Conservation (phyloP, 228 moss, liverwort and hornwort genomes). For the Sphagnum magellanicum region DNA sequence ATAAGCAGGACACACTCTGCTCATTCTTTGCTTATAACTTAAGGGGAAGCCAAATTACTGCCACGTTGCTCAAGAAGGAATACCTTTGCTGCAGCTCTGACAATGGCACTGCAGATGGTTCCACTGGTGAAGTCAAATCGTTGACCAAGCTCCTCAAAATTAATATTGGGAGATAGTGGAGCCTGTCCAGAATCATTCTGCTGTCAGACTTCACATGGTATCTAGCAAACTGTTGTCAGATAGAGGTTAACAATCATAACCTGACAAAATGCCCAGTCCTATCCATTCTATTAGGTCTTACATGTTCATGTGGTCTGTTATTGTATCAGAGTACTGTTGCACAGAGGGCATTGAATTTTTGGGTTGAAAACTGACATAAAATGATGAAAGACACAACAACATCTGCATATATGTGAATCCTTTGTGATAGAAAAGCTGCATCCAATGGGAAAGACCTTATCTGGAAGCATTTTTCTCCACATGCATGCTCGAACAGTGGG, state of each 20-base stretch:
- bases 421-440: no score
- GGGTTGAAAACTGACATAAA: no score
- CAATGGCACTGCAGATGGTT: slow-evolving; percentile 52
- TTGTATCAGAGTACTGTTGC: no score
- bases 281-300: no score
- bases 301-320: no score
- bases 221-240: not conserved
- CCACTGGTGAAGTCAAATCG: slow-evolving; percentile 55
- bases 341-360: no score
- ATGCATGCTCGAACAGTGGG: slow-evolving; percentile 34
- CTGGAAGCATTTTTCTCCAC: slow-evolving; percentile 58
- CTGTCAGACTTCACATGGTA: not conserved
- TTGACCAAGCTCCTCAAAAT: slow-evolving; percentile 48
- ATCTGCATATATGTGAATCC: no score
- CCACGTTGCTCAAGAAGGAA: not conserved
- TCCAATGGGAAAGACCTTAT: slow-evolving; percentile 16
- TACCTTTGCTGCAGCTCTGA: slow-evolving; percentile 54
- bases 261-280: no score
- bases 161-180: slow-evolving; percentile 26
- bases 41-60: not conserved
- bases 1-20: not conserved
- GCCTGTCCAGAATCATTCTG: slow-evolving; percentile 13
- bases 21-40: not conserved
- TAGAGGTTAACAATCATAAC: no score
- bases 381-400: no score